phyloP scores from a whole-genome alignment of 202 grass and related monocot genomes.

The Schoenoplectus tabernaemontani region DNA sequence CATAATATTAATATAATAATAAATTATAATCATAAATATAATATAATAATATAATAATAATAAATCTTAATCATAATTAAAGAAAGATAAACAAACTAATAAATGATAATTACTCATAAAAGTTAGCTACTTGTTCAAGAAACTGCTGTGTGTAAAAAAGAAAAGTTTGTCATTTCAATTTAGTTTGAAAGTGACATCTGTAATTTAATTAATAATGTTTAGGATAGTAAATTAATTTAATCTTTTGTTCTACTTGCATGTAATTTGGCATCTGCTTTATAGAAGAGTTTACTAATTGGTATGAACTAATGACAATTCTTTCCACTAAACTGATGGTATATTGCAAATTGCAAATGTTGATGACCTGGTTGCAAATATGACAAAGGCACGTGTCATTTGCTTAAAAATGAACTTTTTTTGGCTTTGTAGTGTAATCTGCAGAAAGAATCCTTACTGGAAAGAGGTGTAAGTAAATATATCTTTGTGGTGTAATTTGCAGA shows the following conservation, averaged over 20 bases:
- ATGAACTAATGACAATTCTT: not conserved
- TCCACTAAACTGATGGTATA: not conserved
- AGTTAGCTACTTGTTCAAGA: not conserved
- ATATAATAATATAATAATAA: too few species aligned
- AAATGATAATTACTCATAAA: not conserved
- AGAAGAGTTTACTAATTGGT: too few species aligned
- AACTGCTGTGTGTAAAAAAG: too few species aligned
- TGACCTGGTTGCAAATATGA: not conserved
- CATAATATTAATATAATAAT: too few species aligned
- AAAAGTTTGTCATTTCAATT: too few species aligned
- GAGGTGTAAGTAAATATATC: not conserved
- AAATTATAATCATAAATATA: too few species aligned
- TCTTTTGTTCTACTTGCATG: too few species aligned
- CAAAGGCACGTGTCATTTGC: conserved; percentile 31
- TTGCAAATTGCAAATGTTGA: not conserved
- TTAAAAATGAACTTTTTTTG: not conserved
- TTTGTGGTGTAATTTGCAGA: not conserved
- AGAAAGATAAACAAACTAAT: not conserved
- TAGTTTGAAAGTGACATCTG: too few species aligned
- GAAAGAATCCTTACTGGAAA: not conserved
- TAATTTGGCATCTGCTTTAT: too few species aligned
- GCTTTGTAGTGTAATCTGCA: too few species aligned
- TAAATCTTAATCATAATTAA: not conserved
- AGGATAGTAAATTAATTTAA: too few species aligned
- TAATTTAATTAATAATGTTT: too few species aligned